phyloP scores from a whole-genome alignment of 1,284 basidiomycete genomes.

The Laetiporus sulphureus region DNA sequence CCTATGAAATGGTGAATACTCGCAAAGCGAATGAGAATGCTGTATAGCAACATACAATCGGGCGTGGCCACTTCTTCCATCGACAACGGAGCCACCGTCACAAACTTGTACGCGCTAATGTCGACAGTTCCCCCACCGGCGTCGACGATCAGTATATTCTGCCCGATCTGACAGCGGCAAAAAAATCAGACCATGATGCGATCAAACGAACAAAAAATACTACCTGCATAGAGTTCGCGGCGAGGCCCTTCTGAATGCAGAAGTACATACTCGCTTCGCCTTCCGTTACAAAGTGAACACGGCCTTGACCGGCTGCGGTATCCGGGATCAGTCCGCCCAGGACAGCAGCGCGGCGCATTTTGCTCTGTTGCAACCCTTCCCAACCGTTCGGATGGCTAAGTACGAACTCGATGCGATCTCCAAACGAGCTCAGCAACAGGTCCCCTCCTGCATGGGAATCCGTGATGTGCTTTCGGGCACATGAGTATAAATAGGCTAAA shows the following conservation, averaged over 20 bases:
- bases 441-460: slow-evolving; percentile 40
- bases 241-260: slow-evolving; percentile 34
- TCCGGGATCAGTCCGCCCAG: slow-evolving; percentile 26
- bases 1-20: slow-evolving; percentile 9
- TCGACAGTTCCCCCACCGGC: slow-evolving; percentile 54
- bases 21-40: neutral
- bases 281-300: slow-evolving; percentile 40
- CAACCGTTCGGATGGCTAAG: slow-evolving; percentile 40
- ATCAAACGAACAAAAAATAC: too few relatives aligned
- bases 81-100: slow-evolving; percentile 12
- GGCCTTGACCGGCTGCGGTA: slow-evolving; percentile 22
- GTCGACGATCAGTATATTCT: slow-evolving; percentile 48
- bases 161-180: slow-evolving; percentile 21
- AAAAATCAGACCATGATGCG: neutral
- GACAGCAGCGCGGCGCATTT: slow-evolving; percentile 32
- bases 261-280: slow-evolving; percentile 45
- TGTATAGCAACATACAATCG: slow-evolving; percentile 30
- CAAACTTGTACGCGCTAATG: slow-evolving; percentile 40
- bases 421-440: slow-evolving; percentile 30
- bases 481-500: slow-evolving; percentile 39
- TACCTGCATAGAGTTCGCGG: slow-evolving; percentile 26
- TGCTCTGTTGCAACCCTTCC: slow-evolving; percentile 35
- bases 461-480: slow-evolving; percentile 38
- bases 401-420: slow-evolving; percentile 27
- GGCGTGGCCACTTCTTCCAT: slow-evolving; percentile 35